A percentile compares a stretch with the other conserved stretches of the same genome.
These are phyloP conservation scores for Huiozyma naganishii DNA, from an alignment of 805 yeast species.

Conservation along the genomic window DNA sequence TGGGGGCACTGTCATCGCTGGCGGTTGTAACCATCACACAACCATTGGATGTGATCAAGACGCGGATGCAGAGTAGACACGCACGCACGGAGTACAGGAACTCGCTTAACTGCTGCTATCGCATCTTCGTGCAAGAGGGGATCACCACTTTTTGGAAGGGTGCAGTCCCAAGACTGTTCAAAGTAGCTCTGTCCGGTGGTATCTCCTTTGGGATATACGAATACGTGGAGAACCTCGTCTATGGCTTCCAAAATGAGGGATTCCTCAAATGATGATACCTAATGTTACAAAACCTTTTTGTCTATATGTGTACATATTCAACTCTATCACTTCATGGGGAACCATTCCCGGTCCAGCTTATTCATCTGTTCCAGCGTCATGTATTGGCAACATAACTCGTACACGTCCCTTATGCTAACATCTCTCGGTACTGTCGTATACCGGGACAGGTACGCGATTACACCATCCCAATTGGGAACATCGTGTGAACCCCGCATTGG, in stretches of 20 bases:
- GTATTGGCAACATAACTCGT: constrained; percentile 18
- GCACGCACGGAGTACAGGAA: constrained; percentile 49
- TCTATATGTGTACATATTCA: neutral
- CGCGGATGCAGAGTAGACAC: constrained; percentile 74
- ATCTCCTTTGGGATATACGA: constrained; percentile 57
- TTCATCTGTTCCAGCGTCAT: constrained; percentile 19
- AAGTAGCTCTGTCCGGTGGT: constrained; percentile 63
- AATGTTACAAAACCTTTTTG: neutral
- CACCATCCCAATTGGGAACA: neutral
- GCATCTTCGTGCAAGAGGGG: constrained; percentile 38
- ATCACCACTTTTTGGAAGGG: constrained; percentile 43
- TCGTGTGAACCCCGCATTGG: neutral
- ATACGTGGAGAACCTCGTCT: constrained; percentile 34
- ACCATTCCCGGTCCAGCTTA: constrained; percentile 15
- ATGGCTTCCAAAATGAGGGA: constrained; percentile 13
- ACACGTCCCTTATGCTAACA: constrained; percentile 14
- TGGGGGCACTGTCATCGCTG: constrained; percentile 56
- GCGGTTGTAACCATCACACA: constrained; percentile 75
- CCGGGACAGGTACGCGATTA: constrained; percentile 9
- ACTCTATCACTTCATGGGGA: neutral
- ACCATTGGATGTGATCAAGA: constrained; percentile 79
- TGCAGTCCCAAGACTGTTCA: constrained; percentile 55
- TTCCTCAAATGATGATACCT: constrained; percentile 2
- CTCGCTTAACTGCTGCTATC: constrained; percentile 44
- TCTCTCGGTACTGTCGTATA: constrained; percentile 7